phyloP scores from a whole-genome alignment of 768 basidiomycete species.

The Tricholoma saponaceum region DNA sequence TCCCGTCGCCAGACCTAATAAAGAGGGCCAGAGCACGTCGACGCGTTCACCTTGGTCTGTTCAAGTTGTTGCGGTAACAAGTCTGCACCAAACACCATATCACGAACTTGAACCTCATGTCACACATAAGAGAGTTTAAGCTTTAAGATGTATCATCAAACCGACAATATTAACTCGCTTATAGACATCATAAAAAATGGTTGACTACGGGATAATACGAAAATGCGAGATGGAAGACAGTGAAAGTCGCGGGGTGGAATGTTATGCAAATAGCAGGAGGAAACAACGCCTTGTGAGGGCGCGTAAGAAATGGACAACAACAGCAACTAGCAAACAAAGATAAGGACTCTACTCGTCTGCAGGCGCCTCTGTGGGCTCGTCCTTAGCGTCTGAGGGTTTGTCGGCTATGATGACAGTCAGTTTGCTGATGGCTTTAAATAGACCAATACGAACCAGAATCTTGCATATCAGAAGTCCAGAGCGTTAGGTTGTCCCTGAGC shows the following conservation, averaged over 20 bases:
- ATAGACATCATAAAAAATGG: slow-evolving; percentile 9
- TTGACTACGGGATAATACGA: slow-evolving; percentile 12
- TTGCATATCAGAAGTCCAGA: slow-evolving; percentile 99
- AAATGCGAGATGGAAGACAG: slow-evolving; percentile 13
- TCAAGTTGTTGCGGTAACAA: not conserved
- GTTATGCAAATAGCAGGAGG: slow-evolving; percentile 16
- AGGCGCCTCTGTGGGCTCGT: slow-evolving; percentile 57
- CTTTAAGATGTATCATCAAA: not conserved
- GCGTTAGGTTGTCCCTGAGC: slow-evolving; percentile 93
- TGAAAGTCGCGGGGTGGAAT: slow-evolving; percentile 6
- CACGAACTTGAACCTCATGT: not conserved
- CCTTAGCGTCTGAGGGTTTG: slow-evolving; percentile 67
- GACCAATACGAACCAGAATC: slow-evolving; percentile 62
- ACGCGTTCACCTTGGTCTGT: too few species aligned
- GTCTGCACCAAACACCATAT: not conserved
- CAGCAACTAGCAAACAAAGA: slow-evolving; percentile 19
- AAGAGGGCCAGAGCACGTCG: too few species aligned
- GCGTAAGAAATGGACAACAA: slow-evolving; percentile 12
- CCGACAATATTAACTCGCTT: not conserved
- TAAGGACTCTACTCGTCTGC: slow-evolving; percentile 56
- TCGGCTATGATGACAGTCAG: slow-evolving; percentile 39
- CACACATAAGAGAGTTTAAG: not conserved
- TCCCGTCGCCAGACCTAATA: not conserved
- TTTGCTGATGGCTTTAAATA: not conserved
- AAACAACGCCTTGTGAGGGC: slow-evolving; percentile 14